phyloP scores from a whole-genome alignment of 2,329 filamentous ascomycete species.

The Stachybotrys elegans region DNA sequence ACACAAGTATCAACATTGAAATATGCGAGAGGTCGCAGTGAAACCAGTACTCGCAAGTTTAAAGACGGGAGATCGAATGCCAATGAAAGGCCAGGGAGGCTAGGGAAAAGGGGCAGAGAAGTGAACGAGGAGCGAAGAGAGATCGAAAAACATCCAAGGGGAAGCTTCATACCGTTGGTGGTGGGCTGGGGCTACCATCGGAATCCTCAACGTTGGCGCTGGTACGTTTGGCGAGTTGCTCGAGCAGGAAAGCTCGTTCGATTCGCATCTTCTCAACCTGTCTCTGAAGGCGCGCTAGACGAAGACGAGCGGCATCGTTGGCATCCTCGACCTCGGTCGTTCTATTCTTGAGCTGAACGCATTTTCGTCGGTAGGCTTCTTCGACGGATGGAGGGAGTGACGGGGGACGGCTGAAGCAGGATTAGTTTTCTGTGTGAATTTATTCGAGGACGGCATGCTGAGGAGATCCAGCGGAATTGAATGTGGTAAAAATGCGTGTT shows the following conservation, averaged over 20 bases:
- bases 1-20: slow-evolving; percentile 29
- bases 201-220: slow-evolving; percentile 73
- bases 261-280: slow-evolving; percentile 89
- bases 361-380: slow-evolving; percentile 93
- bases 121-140: slow-evolving; percentile 5
- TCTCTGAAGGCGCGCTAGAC: slow-evolving; percentile 74
- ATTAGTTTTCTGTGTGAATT: no score
- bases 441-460: no score
- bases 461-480: no score
- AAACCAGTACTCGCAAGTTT: slow-evolving; percentile 9
- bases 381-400: slow-evolving; percentile 83
- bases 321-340: slow-evolving; percentile 88
- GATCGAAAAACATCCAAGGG: neutral
- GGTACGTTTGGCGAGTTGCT: slow-evolving; percentile 69
- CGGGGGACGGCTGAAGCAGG: slow-evolving; percentile 45
- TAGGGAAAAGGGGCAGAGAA: slow-evolving; percentile 3
- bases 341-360: slow-evolving; percentile 86
- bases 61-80: slow-evolving; percentile 12
- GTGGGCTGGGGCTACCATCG: slow-evolving; percentile 74
- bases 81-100: slow-evolving; percentile 12
- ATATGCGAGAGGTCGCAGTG: slow-evolving; percentile 10
- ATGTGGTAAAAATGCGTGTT: no score
- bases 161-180: slow-evolving; percentile 58
- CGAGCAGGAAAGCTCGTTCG: slow-evolving; percentile 70
- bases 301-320: slow-evolving; percentile 77